Conservation (phyloP, 805 yeast genomes). For the Suhomyces pyralidae region DNA sequence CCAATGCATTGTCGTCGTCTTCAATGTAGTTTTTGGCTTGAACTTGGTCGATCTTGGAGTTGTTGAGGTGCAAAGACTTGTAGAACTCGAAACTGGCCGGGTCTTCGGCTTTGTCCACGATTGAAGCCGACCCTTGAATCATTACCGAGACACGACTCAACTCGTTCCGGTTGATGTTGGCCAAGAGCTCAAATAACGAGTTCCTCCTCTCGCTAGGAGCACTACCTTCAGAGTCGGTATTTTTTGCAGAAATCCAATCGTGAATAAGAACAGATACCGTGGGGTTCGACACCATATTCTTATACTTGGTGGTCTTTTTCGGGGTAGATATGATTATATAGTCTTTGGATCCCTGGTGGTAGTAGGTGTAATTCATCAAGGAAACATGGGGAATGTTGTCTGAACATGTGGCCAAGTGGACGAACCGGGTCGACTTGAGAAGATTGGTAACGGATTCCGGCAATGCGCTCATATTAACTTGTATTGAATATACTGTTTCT, state of each 20-base stretch:
- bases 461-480: constrained; percentile 9
- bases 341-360: constrained; percentile 38
- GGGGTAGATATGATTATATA: constrained; percentile 72
- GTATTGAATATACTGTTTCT: no score
- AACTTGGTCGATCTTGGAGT: constrained; percentile 65
- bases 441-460: constrained; percentile 41
- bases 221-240: constrained; percentile 7
- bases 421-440: constrained; percentile 60
- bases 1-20: constrained; percentile 61
- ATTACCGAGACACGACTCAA: constrained; percentile 80
- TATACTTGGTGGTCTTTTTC: constrained; percentile 66
- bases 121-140: constrained; percentile 65
- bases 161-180: constrained; percentile 76
- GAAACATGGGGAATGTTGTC: constrained; percentile 81
- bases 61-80: constrained; percentile 56
- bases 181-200: constrained; percentile 48
- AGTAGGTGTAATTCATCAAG: constrained; percentile 84
- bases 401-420: constrained; percentile 81
- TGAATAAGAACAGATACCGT: constrained; percentile 81
- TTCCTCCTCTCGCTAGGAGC: constrained; percentile 15
- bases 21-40: constrained; percentile 50
- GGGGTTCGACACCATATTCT: constrained; percentile 67
- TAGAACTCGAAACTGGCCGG: constrained; percentile 53
- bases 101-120: constrained; percentile 38
- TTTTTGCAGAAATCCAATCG: constrained; percentile 77